Base-by-base conservation (phyloP, 495 filamentous ascomycete genomes). In the Mytilinidion resinicola region DNA sequence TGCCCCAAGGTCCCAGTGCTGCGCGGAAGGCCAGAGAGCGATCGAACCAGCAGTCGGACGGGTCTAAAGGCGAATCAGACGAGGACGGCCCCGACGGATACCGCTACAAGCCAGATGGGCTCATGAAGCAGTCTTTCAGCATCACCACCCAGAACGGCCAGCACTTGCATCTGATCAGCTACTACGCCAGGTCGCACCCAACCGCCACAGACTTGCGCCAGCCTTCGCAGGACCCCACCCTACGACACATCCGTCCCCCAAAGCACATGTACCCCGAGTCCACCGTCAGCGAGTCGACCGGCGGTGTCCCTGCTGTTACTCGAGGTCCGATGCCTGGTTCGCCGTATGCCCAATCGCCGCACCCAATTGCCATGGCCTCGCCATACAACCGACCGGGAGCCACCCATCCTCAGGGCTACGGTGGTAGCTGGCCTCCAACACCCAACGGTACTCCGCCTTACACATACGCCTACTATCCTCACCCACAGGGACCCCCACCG, bases 71-170 rank as follows among this genome's bases (percentile, higher is more conserved):
- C 12, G 63, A 65, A 14, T 66, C 63, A 4, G 85, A 85, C 58
- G 74, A 72, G 0, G 89, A 92, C 34, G 93, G 91, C 37, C 93
- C 88, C 0, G 93, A 98, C 70, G 93, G 93, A 11, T 98, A 97
- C 70, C 82, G 92, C 53, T 98, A 98, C 73, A 98, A 98, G 75
- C 86, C 88, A 1, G 93, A 97, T 65, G 93, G 93, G 0, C 76
- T 98, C 37, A 96, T 96, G 91, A 98, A 98, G 77, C 93, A 98
- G 72, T 97, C 93, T 0, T 98, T 97, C 79, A 96, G 92, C 76
- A 97, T 98, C 69, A 96, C 92, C 4, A 97, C 92, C 2, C 86
- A 87, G 8, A 81, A 78, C 19, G 87, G 88, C 33, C 90, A 96
- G 59, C 95, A 97, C 65, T 81, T 98, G 5, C 93, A 98, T 70